Evolutionary conservation across 2,329 filamentous ascomycete species (phyloP).

Genomic region (Myriangium duriaei): DNA sequence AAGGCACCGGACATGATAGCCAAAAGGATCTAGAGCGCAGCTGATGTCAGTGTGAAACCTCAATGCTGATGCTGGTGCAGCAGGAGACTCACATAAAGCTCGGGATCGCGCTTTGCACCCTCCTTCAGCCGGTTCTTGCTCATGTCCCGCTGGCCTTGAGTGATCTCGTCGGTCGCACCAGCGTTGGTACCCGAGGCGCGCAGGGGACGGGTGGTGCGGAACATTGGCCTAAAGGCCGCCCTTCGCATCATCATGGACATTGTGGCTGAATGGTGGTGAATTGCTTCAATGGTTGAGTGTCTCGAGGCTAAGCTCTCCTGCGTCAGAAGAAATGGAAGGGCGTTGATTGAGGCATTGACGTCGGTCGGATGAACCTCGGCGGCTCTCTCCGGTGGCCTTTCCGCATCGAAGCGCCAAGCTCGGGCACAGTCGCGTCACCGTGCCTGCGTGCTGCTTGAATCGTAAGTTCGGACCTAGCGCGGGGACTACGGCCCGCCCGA

Average conservation of each 20-base stretch:
- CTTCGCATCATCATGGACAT: conserved; percentile 37
- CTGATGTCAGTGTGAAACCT: conserved; percentile 12
- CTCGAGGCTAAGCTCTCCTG: background rate
- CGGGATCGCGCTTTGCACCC: conserved; percentile 57
- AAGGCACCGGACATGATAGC: conserved; percentile 84
- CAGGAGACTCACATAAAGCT: conserved; percentile 61
- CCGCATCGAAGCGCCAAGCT: too few species aligned
- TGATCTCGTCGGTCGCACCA: conserved; percentile 28
- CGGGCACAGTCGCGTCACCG: too few species aligned
- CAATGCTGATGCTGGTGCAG: too few species aligned
- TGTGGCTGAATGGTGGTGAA: conserved; percentile 13
- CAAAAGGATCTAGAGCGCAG: conserved; percentile 61
- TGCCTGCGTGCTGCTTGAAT: too few species aligned
- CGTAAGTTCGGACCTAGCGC: too few species aligned
- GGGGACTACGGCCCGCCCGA: too few species aligned
- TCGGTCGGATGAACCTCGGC: conserved; percentile 9
- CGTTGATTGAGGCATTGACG: conserved; percentile 5
- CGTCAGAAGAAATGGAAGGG: background rate
- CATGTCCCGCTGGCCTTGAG: conserved; percentile 27
- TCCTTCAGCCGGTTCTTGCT: conserved; percentile 42
- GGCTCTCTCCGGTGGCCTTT: conserved; percentile 1
- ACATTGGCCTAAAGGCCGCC: conserved; percentile 22
- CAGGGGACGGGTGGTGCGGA: conserved; percentile 31
- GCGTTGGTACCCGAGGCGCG: conserved; percentile 31
- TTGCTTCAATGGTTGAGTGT: conserved; percentile 4